phyloP scores from a whole-genome alignment of 768 basidiomycete genomes.

The Hypholoma fasciculare region DNA sequence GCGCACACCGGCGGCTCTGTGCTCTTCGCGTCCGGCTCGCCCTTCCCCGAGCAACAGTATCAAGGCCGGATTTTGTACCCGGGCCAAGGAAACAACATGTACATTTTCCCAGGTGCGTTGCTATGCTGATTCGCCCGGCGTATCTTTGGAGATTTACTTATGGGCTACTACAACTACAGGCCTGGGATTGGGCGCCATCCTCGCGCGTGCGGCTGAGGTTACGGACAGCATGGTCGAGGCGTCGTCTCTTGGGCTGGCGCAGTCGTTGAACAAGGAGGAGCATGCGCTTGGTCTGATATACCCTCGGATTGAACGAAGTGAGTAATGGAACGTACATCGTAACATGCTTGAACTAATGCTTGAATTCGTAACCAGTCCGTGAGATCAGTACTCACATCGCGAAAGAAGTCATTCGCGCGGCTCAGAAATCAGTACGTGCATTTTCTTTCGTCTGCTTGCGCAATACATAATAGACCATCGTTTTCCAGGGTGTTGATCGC shows the following conservation, averaged over 20 bases:
- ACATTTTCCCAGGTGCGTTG: constrained; percentile 66
- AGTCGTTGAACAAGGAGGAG: constrained; percentile 74
- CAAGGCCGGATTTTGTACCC: constrained; percentile 62
- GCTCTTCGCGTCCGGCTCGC: constrained; percentile 88
- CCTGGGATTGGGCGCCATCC: constrained; percentile 78
- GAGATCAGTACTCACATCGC: constrained; percentile 83
- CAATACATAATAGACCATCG: not conserved
- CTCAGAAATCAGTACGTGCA: constrained; percentile 68
- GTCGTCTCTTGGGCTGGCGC: constrained; percentile 76
- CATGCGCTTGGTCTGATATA: constrained; percentile 68
- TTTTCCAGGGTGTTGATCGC: constrained; percentile 51
- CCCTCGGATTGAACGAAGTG: constrained; percentile 77
- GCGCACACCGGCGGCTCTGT: constrained; percentile 69
- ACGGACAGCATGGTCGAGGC: constrained; percentile 92
- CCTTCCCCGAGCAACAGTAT: constrained; percentile 68
- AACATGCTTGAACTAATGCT: not conserved
- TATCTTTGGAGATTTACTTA: constrained; percentile 23
- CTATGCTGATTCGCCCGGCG: constrained; percentile 6
- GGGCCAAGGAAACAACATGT: constrained; percentile 96
- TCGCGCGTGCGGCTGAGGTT: constrained; percentile 65
- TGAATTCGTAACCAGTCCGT: constrained; percentile 44
- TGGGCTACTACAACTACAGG: constrained; percentile 34
- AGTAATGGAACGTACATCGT: constrained; percentile 11
- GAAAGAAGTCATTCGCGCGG: constrained; percentile 71
- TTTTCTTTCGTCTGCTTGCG: constrained; percentile 7